Conservation (phyloP, 345 rosid species). For the Hypericum perforatum region DNA sequence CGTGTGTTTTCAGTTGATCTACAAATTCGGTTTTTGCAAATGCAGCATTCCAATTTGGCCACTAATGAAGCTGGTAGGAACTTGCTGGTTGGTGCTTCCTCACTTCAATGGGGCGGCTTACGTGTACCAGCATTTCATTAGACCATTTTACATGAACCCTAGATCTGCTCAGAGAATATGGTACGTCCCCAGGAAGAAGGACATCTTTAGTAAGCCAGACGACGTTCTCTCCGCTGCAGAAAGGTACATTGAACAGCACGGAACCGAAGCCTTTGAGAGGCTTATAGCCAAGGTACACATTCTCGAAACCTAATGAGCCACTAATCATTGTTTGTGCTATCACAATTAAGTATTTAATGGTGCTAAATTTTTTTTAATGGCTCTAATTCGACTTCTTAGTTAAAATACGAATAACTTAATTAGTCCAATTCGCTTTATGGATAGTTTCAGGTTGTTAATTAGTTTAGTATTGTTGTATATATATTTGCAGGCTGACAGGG, state of each 20-base stretch:
- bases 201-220: conserved; percentile 14
- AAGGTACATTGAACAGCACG: conserved; percentile 41
- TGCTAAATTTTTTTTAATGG: too few relatives aligned
- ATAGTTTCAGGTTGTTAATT: too few relatives aligned
- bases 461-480: too few relatives aligned
- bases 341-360: too few relatives aligned
- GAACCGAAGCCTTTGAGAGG: conserved; percentile 46
- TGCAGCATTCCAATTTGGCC: conserved; percentile 21
- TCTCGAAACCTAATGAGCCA: too few relatives aligned
- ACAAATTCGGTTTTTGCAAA: background rate
- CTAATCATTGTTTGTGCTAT: too few relatives aligned
- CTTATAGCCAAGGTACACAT: conserved; percentile 36
- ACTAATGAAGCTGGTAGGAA: conserved; percentile 12
- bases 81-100: conserved; percentile 25
- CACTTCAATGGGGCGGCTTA: conserved; percentile 26
- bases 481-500: conserved; percentile 54
- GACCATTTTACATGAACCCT: conserved; percentile 23
- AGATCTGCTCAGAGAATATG: conserved; percentile 15
- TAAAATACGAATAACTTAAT: too few relatives aligned
- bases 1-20: background rate
- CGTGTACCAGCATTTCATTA: conserved; percentile 16
- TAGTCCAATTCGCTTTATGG: too few relatives aligned
- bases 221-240: conserved; percentile 23
- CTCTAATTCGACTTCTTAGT: too few relatives aligned
- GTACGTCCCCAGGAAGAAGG: conserved; percentile 18